These are phyloP conservation scores for Saccharomyces hybrid DNA, from an alignment of 1,139 yeast species.

Conservation along the genomic window DNA sequence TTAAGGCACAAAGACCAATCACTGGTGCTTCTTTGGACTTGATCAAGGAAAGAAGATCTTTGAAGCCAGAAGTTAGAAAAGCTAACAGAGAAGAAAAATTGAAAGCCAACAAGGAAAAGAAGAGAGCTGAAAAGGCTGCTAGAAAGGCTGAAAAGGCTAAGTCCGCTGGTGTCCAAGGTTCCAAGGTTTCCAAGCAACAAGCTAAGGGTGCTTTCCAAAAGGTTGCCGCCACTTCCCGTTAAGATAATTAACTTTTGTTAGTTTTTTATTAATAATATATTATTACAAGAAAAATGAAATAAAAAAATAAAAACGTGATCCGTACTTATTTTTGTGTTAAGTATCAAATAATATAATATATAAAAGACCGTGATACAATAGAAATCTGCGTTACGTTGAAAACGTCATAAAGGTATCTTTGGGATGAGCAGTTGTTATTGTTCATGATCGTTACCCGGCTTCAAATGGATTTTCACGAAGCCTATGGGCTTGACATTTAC, in stretches of 20 bases:
- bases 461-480: neutral
- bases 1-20: conserved; percentile 97
- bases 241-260: conserved; percentile 32
- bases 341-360: neutral
- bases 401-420: neutral
- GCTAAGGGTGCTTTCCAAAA: conserved; percentile 93
- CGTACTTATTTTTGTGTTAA: conserved; percentile 12
- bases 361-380: neutral
- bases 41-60: conserved; percentile 94
- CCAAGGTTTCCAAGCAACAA: conserved; percentile 73
- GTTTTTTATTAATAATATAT: conserved; percentile 1
- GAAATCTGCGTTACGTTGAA: neutral
- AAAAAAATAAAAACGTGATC: conserved; percentile 11
- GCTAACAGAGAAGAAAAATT: conserved; percentile 92
- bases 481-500: neutral
- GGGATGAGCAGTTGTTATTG: neutral
- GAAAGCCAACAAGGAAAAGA: conserved; percentile 89
- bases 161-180: conserved; percentile 64
- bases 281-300: conserved; percentile 8
- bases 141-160: conserved; percentile 93
- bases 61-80: conserved; percentile 96
- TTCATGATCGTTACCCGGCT: neutral
- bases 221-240: conserved; percentile 95
- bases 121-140: conserved; percentile 86
- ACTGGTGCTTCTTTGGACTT: conserved; percentile 99